phyloP scores from a whole-genome alignment of 2,329 filamentous ascomycete genomes.

The Penicillium hordei region DNA sequence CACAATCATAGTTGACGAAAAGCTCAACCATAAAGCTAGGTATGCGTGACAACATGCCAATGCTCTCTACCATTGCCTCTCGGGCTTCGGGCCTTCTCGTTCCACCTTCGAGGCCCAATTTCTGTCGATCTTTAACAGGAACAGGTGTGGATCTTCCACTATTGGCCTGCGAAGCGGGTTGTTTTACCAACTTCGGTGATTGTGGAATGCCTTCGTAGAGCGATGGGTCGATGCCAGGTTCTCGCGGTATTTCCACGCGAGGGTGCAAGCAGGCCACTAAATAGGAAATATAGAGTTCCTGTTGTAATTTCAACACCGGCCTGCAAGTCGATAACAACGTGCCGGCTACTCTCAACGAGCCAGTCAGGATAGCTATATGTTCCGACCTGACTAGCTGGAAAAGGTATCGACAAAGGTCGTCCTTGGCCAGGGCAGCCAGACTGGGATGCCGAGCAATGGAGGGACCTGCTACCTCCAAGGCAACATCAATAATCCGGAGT shows the following conservation, averaged over 20 bases:
- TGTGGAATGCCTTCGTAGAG: constrained; percentile 93
- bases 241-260: constrained; percentile 87
- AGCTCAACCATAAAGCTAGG: constrained; percentile 92
- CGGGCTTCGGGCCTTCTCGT: constrained; percentile 89
- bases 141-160: constrained; percentile 90
- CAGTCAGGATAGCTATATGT: constrained; percentile 91
- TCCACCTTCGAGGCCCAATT: constrained; percentile 87
- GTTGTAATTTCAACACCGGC: constrained; percentile 87
- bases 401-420: constrained; percentile 87
- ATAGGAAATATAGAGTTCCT: constrained; percentile 94
- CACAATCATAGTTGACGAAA: constrained; percentile 97
- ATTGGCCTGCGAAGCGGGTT: constrained; percentile 67
- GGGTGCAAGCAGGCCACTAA: constrained; percentile 91
- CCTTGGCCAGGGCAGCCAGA: constrained; percentile 82
- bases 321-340: constrained; percentile 89
- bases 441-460: constrained; percentile 92
- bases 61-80: constrained; percentile 97
- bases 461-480: constrained; percentile 90
- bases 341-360: constrained; percentile 86
- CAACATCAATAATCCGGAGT: constrained; percentile 92
- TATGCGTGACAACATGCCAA: constrained; percentile 87
- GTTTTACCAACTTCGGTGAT: constrained; percentile 82
- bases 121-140: constrained; percentile 86
- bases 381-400: constrained; percentile 97
- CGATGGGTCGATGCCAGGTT: constrained; percentile 84